Conservation (phyloP, 495 filamentous ascomycete genomes). For the Hypoxylon lenormandii region DNA sequence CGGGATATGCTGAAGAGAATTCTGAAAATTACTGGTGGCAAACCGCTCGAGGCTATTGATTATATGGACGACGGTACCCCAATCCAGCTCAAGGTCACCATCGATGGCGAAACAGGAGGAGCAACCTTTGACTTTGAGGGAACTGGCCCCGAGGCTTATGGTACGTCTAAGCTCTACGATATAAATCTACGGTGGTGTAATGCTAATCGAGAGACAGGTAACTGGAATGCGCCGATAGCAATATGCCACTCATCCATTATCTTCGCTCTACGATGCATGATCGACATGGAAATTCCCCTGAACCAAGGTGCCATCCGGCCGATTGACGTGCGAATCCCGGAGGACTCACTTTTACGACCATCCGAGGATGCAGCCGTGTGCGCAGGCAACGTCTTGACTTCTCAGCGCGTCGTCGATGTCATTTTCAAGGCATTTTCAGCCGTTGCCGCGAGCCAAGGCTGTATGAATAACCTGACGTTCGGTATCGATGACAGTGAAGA, state of each 20-base stretch:
- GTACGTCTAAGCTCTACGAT: slow-evolving; percentile 34
- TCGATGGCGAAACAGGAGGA: slow-evolving; percentile 76
- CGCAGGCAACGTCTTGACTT: slow-evolving; percentile 44
- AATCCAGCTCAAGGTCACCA: slow-evolving; percentile 77
- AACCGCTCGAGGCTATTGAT: slow-evolving; percentile 77
- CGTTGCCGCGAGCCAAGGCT: slow-evolving; percentile 48
- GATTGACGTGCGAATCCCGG: slow-evolving; percentile 41
- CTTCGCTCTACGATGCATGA: slow-evolving; percentile 44
- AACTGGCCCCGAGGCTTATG: slow-evolving; percentile 82
- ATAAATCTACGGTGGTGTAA: too few species aligned
- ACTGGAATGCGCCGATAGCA: slow-evolving; percentile 43
- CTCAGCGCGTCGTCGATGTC: slow-evolving; percentile 49
- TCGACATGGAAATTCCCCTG: slow-evolving; percentile 46
- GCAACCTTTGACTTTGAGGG: slow-evolving; percentile 81
- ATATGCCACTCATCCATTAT: slow-evolving; percentile 47
- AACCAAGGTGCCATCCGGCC: slow-evolving; percentile 50
- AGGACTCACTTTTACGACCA: slow-evolving; percentile 39
- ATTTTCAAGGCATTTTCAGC: slow-evolving; percentile 48
- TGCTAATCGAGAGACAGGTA: not conserved
- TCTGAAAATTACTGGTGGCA: slow-evolving; percentile 69
- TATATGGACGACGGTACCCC: slow-evolving; percentile 93
- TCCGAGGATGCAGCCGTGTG: slow-evolving; percentile 34
- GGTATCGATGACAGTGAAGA: slow-evolving; percentile 66
- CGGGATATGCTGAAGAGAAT: slow-evolving; percentile 67
- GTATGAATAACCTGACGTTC: slow-evolving; percentile 74